These are phyloP conservation scores for Endothia cerciana DNA, from an alignment of 2,329 filamentous ascomycete species.

Conservation along the genomic window DNA sequence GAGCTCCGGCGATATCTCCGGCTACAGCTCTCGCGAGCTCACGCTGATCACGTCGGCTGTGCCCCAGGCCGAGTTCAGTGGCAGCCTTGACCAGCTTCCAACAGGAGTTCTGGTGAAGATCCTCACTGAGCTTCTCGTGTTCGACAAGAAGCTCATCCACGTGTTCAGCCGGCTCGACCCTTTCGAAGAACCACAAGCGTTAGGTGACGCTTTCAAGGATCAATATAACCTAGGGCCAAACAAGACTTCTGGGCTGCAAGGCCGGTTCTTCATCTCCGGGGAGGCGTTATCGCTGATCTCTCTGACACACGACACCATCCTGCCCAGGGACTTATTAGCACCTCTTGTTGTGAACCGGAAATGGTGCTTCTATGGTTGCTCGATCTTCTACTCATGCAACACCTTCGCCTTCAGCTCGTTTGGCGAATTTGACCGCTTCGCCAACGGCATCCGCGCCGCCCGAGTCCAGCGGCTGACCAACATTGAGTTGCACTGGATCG, in stretches of 20 bases:
- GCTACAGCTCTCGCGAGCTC: not conserved
- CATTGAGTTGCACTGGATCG: conserved; percentile 16
- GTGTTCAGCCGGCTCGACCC: conserved; percentile 17
- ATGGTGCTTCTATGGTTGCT: not conserved
- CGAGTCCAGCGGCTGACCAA: conserved; percentile 11
- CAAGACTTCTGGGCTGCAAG: not conserved
- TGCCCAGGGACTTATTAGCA: not conserved
- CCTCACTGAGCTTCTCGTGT: conserved; percentile 10
- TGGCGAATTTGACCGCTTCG: conserved; percentile 17
- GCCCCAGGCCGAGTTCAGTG: not conserved
- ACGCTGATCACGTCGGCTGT: not conserved
- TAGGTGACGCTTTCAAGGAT: not conserved
- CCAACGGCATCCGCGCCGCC: not conserved
- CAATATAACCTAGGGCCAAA: not conserved
- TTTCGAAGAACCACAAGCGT: not conserved
- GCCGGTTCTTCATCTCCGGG: conserved; percentile 17
- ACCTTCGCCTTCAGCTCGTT: conserved; percentile 20
- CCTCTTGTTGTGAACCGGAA: conserved; percentile 5
- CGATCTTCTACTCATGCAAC: conserved; percentile 19
- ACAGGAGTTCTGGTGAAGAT: not conserved
- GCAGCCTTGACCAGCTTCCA: not conserved
- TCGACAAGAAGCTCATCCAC: conserved; percentile 10
- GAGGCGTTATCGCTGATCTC: not conserved
- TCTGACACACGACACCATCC: conserved; percentile 10
- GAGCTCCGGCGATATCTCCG: not conserved